Percentiles rank a stretch among this genome's conserved stretches.
Conservation (phyloP, 2,329 filamentous ascomycete species). For the Grosmannia penicillata region DNA sequence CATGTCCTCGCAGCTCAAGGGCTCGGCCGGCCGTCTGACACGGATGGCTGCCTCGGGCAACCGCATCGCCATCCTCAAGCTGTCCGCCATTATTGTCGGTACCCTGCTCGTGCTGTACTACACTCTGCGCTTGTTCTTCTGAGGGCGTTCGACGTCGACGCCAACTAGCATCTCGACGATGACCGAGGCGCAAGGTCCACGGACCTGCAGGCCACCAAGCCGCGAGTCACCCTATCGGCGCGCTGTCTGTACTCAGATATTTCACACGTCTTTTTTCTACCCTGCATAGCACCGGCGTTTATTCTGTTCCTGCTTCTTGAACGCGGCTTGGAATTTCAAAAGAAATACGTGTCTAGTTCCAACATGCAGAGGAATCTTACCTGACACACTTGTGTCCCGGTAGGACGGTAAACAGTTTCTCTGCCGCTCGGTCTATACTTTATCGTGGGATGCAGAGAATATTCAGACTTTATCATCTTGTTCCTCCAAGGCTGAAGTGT, state of each 20-base stretch:
- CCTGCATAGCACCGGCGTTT: slow-evolving; percentile 5
- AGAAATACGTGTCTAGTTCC: too few species aligned
- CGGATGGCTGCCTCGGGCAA: slow-evolving; percentile 88
- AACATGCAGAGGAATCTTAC: background rate
- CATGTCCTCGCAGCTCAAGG: slow-evolving; percentile 69
- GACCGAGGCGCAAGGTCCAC: too few species aligned
- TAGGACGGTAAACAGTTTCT: too few species aligned
- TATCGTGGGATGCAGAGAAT: too few species aligned
- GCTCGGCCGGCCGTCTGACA: slow-evolving; percentile 66
- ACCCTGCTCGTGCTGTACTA: slow-evolving; percentile 65
- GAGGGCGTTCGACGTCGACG: slow-evolving; percentile 7
- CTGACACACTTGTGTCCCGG: too few species aligned
- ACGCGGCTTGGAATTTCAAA: too few species aligned
- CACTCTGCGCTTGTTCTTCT: slow-evolving; percentile 48
- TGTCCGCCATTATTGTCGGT: slow-evolving; percentile 68
- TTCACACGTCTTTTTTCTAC: background rate
- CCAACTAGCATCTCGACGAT: background rate
- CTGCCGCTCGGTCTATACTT: too few species aligned
- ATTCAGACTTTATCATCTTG: too few species aligned
- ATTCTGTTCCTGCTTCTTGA: background rate
- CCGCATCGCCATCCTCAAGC: slow-evolving; percentile 78
- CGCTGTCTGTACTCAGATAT: too few species aligned
- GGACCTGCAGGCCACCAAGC: too few species aligned
- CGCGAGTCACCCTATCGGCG: too few species aligned
- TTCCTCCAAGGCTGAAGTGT: too few species aligned